These are phyloP conservation scores for Alternaria viburni DNA, from an alignment of 2,329 filamentous ascomycete species.

Conservation along the genomic window DNA sequence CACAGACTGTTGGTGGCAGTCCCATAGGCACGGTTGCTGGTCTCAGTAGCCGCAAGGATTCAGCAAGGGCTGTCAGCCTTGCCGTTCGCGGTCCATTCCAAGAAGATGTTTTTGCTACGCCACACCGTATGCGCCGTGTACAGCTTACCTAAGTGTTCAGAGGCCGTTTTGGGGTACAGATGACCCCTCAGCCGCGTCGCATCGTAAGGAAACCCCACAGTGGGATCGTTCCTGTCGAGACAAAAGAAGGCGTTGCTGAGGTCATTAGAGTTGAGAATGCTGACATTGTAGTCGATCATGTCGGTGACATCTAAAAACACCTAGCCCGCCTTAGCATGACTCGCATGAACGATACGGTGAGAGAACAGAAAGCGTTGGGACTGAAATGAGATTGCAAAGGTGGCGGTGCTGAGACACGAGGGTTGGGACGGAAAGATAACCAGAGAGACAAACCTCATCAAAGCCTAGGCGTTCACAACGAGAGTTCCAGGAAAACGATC, in stretches of 20 bases:
- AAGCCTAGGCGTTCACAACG: slow-evolving; percentile 85
- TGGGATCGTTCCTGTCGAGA: slow-evolving; percentile 74
- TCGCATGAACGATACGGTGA: not conserved
- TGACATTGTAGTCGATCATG: slow-evolving; percentile 80
- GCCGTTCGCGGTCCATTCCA: not conserved
- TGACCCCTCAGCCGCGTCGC: slow-evolving; percentile 70
- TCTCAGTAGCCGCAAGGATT: not conserved
- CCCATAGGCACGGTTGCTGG: not conserved
- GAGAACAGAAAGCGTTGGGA: not conserved
- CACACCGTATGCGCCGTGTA: slow-evolving; percentile 4
- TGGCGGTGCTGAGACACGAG: slow-evolving; percentile 10
- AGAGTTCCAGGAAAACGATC: slow-evolving; percentile 75
- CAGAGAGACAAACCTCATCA: slow-evolving; percentile 70
- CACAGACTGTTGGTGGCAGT: slow-evolving; percentile 1
- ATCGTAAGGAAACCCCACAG: slow-evolving; percentile 80
- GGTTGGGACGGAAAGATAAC: not conserved
- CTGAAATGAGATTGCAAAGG: not conserved
- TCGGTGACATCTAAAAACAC: slow-evolving; percentile 83
- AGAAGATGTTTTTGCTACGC: slow-evolving; percentile 7
- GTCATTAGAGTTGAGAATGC: slow-evolving; percentile 70
- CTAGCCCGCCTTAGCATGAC: slow-evolving; percentile 39
- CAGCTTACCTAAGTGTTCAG: slow-evolving; percentile 29
- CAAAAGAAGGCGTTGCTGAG: slow-evolving; percentile 78
- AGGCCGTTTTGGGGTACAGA: slow-evolving; percentile 56
- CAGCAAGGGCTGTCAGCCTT: slow-evolving; percentile 10